A percentile compares a stretch with the other conserved stretches of the same genome.
Conservation (phyloP, 2,329 filamentous ascomycete genomes). For the Aspergillus pseudonomiae region DNA sequence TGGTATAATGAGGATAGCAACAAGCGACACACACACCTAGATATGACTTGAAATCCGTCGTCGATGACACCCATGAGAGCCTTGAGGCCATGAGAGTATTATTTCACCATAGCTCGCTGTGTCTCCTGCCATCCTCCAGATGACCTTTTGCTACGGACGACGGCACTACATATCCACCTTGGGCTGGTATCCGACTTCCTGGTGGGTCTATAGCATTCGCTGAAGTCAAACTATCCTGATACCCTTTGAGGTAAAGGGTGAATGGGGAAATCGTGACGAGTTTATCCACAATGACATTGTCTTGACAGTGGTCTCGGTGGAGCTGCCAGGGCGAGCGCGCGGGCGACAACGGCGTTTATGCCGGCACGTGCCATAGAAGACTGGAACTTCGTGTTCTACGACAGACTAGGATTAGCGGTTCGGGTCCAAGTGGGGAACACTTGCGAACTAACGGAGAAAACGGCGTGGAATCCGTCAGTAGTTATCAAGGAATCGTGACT, state of each 20-base stretch:
- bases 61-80: too few species aligned
- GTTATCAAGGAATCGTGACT: not conserved
- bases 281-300: not conserved
- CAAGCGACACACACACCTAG: not conserved
- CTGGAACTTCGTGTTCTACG: not conserved
- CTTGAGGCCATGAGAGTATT: not conserved
- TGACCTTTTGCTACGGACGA: not conserved
- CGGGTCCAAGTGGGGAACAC: not conserved
- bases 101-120: not conserved
- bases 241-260: not conserved
- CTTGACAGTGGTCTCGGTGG: not conserved
- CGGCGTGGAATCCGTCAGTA: not conserved
- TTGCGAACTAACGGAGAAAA: not conserved
- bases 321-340: not conserved
- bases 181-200: not conserved
- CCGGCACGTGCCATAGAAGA: not conserved
- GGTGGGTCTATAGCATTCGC: not conserved
- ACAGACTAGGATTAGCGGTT: not conserved
- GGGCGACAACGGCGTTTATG: not conserved
- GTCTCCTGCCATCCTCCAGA: not conserved
- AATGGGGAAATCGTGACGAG: not conserved
- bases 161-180: not conserved
- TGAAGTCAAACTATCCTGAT: not conserved
- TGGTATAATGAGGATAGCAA: not conserved
- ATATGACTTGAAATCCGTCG: too few species aligned